A percentile compares a stretch with the other conserved stretches of the same genome.
phyloP scores from a whole-genome alignment of 73 alveolate genomes.

The Paramecium primaurelia region DNA sequence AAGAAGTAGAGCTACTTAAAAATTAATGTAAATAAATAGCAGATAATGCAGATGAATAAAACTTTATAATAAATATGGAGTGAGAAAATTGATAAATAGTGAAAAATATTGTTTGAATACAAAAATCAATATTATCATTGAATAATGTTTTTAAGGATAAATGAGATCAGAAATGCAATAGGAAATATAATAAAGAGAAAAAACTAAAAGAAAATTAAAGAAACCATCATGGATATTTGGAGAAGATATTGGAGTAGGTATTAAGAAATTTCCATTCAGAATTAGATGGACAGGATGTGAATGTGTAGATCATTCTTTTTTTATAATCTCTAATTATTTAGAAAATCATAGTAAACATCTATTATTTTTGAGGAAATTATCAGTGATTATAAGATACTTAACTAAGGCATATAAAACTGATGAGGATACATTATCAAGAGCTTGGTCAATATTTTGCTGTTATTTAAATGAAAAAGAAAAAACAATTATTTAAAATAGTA shows the following conservation, averaged over 20 bases:
- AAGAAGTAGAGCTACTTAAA: neutral
- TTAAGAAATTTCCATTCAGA: slow-evolving; percentile 15
- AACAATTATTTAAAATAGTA: neutral
- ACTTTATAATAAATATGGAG: neutral
- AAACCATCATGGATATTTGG: slow-evolving; percentile 6
- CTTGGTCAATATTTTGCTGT: slow-evolving; percentile 9
- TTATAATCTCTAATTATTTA: neutral
- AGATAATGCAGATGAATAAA: neutral
- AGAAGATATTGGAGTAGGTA: slow-evolving; percentile 19
- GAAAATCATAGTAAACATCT: neutral
- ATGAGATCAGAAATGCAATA: neutral
- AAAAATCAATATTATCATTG: neutral
- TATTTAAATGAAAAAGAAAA: neutral
- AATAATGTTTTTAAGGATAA: neutral
- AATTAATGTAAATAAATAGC: neutral
- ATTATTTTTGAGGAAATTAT: neutral
- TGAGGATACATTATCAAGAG: neutral
- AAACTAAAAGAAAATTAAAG: neutral
- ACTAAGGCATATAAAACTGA: neutral
- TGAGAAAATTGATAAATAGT: neutral
- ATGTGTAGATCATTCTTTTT: neutral
- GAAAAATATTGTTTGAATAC: neutral
- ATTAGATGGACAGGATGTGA: slow-evolving; percentile 49
- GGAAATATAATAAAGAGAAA: neutral
- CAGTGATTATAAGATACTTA: neutral